These are phyloP conservation scores for Epichloe brachyelytri DNA, from an alignment of 2,329 filamentous ascomycete genomes.

Conservation along the genomic window DNA sequence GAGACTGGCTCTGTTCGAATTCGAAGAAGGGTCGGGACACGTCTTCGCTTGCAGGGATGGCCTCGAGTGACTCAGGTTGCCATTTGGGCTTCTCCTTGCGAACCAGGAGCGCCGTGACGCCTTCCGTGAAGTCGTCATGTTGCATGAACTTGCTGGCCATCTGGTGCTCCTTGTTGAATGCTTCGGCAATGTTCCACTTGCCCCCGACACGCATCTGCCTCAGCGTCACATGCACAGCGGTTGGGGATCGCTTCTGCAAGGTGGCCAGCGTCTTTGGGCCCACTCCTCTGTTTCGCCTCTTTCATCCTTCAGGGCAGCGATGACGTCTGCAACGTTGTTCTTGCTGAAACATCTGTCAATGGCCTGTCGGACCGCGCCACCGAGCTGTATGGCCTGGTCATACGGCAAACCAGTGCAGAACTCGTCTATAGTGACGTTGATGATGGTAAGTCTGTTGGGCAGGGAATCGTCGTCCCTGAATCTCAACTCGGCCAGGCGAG, in stretches of 20 bases:
- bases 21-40: constrained; percentile 59
- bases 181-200: constrained; percentile 68
- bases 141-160: constrained; percentile 84
- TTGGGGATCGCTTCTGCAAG: constrained; percentile 69
- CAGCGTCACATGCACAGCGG: constrained; percentile 71
- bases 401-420: constrained; percentile 77
- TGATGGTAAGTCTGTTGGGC: constrained; percentile 50
- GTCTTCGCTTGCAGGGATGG: constrained; percentile 41
- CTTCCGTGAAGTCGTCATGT: constrained; percentile 82
- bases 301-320: constrained; percentile 49
- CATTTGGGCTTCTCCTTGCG: constrained; percentile 59
- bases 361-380: constrained; percentile 58
- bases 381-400: constrained; percentile 53
- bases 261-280: constrained; percentile 66
- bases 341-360: constrained; percentile 76
- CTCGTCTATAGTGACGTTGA: constrained; percentile 85
- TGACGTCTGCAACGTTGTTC: constrained; percentile 54
- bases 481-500: constrained; percentile 73
- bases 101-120: constrained; percentile 71
- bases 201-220: constrained; percentile 67
- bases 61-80: constrained; percentile 61
- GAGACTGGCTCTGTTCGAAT: constrained; percentile 27
- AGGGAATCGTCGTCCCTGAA: constrained; percentile 67
- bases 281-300: constrained; percentile 48
- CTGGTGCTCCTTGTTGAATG: constrained; percentile 75